A percentile compares a stretch with the other conserved stretches of the same genome.
These are phyloP conservation scores for rapeseed (Brassica napus) DNA, from an alignment of 345 rosid genomes.

Conservation along the genomic window DNA sequence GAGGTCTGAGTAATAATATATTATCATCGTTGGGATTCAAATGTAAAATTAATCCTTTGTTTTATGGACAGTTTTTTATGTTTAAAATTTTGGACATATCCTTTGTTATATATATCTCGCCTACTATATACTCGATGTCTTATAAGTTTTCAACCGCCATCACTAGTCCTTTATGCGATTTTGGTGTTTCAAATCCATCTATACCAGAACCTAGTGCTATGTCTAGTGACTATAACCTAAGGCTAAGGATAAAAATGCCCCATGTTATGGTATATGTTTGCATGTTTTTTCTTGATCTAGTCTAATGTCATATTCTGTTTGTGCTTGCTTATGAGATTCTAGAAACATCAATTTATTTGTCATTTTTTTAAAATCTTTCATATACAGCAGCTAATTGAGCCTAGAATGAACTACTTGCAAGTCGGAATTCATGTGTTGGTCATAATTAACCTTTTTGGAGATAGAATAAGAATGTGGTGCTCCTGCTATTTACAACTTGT, in stretches of 20 bases:
- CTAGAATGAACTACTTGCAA: neutral
- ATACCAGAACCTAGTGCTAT: too few species aligned
- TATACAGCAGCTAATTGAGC: neutral
- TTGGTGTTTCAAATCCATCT: neutral
- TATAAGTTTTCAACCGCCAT: neutral
- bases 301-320: neutral
- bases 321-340: neutral
- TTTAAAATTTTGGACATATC: neutral
- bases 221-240: too few species aligned
- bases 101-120: neutral
- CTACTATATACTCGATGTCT: neutral
- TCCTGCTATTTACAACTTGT: neutral
- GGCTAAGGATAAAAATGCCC: neutral
- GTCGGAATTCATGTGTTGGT: neutral
- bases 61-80: conserved; percentile 35
- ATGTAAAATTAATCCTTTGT: conserved; percentile 35
- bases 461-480: neutral
- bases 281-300: neutral
- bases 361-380: too few species aligned
- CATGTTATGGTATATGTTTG: neutral
- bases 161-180: neutral
- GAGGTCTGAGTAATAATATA: conserved; percentile 53
- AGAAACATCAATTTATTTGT: neutral
- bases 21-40: conserved; percentile 27
- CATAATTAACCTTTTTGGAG: neutral